These are phyloP conservation scores for Pythium sukuiense DNA, from an alignment of 352 stramenopile genomes.

Conservation along the genomic window DNA sequence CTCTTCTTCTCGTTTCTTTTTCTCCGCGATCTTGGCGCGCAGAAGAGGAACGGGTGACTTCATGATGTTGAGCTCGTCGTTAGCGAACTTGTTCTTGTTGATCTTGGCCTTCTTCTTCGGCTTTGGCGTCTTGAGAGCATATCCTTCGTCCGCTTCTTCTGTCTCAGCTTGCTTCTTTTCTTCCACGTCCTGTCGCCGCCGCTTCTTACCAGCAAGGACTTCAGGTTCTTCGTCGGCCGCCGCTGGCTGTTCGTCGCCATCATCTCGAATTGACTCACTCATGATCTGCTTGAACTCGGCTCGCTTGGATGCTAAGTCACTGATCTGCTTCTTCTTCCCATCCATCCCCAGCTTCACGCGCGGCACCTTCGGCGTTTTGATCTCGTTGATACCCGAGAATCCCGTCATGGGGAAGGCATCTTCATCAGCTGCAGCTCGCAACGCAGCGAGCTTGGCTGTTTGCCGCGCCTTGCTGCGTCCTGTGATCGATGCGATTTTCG, in stretches of 20 bases:
- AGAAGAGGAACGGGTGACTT: constrained; percentile 25
- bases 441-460: constrained; percentile 12
- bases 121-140: constrained; percentile 21
- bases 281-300: constrained; percentile 49
- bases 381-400: constrained; percentile 45
- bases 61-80: constrained; percentile 33
- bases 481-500: constrained; percentile 10
- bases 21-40: constrained; percentile 17
- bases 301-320: constrained; percentile 40
- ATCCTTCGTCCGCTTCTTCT: constrained; percentile 4
- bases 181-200: constrained; percentile 8
- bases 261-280: constrained; percentile 15
- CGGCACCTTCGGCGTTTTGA: constrained; percentile 64
- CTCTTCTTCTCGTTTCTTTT: constrained; percentile 7
- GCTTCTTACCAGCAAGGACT: constrained; percentile 12
- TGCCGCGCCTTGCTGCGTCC: constrained; percentile 20
- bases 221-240: background rate
- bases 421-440: constrained; percentile 10
- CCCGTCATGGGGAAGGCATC: constrained; percentile 1
- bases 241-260: background rate
- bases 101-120: constrained; percentile 21
- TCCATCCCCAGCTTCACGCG: constrained; percentile 49
- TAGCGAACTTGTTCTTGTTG: constrained; percentile 16
- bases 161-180: background rate
- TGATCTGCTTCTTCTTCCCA: constrained; percentile 34